A percentile compares a stretch with the other conserved stretches of the same genome.
Conservation (phyloP, 2,329 filamentous ascomycete genomes). For the Sarocladium brachiariae region DNA sequence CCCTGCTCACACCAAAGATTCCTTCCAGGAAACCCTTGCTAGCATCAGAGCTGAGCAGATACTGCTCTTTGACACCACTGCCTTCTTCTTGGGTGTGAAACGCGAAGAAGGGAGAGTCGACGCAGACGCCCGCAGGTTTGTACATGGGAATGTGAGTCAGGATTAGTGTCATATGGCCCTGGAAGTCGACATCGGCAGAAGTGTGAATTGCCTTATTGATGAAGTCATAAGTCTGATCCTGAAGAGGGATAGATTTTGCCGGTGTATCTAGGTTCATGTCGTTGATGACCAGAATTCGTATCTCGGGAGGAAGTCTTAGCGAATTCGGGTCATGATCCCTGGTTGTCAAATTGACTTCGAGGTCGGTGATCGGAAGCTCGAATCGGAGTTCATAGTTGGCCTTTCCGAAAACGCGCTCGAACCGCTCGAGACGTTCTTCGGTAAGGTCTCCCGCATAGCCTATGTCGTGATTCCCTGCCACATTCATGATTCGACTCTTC, state of each 20-base stretch:
- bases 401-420: conserved; percentile 78
- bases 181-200: conserved; percentile 52
- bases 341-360: conserved; percentile 32
- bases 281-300: conserved; percentile 83
- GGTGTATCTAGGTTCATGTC: conserved; percentile 91
- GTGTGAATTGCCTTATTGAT: conserved; percentile 61
- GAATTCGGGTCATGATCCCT: conserved; percentile 36
- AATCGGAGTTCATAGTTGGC: conserved; percentile 86
- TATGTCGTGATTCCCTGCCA: conserved; percentile 93
- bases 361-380: conserved; percentile 43
- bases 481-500: conserved; percentile 74
- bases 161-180: conserved; percentile 69
- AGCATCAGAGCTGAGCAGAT: conserved; percentile 70
- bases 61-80: conserved; percentile 81
- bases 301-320: conserved; percentile 51
- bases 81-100: conserved; percentile 62
- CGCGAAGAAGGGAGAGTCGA: conserved; percentile 75
- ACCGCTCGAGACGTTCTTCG: conserved; percentile 65
- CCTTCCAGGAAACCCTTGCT: conserved; percentile 75
- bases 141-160: conserved; percentile 89
- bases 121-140: conserved; percentile 75
- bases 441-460: conserved; percentile 92
- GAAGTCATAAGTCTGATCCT: conserved; percentile 71
- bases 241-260: conserved; percentile 57
- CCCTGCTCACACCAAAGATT: conserved; percentile 69